These are phyloP conservation scores for Avena eriantha DNA, from an alignment of 176 grass and related monocot genomes.

Conservation along the genomic window DNA sequence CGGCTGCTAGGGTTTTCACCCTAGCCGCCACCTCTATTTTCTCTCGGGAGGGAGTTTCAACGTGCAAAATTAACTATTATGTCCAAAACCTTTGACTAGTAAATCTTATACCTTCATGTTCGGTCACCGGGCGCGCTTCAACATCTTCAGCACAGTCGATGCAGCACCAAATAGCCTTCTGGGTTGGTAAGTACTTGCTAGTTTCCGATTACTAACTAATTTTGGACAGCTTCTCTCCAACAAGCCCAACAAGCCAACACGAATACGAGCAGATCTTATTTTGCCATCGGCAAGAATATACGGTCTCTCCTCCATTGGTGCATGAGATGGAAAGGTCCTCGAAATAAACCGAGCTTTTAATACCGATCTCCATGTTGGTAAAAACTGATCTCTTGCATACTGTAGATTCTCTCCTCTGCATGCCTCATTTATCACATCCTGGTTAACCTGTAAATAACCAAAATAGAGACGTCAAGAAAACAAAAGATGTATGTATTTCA, in stretches of 20 bases:
- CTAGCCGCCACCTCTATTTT: too few relatives aligned
- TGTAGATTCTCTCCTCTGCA: not conserved
- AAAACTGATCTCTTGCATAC: conserved; percentile 7
- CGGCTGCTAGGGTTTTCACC: too few relatives aligned
- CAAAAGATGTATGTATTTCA: not conserved
- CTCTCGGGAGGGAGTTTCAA: not conserved
- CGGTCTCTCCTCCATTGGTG: not conserved
- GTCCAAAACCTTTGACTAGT: not conserved
- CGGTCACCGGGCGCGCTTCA: not conserved
- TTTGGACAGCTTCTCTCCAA: not conserved
- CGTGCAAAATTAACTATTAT: not conserved
- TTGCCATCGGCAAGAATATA: not conserved
- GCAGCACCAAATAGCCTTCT: not conserved
- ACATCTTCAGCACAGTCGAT: not conserved
- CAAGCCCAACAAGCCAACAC: conserved; percentile 13
- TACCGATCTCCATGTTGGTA: not conserved
- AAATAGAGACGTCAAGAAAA: not conserved
- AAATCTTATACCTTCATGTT: not conserved
- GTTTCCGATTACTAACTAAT: not conserved
- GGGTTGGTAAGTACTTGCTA: not conserved
- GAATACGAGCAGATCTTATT: not conserved
- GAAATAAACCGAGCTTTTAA: not conserved
- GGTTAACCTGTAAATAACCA: not conserved
- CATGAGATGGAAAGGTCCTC: not conserved
- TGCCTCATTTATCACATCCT: not conserved